A percentile compares a stretch with the other conserved stretches of the same genome.
These are phyloP conservation scores for Penicillium sp. DNA, from an alignment of 2,329 filamentous ascomycete genomes.

Conservation along the genomic window DNA sequence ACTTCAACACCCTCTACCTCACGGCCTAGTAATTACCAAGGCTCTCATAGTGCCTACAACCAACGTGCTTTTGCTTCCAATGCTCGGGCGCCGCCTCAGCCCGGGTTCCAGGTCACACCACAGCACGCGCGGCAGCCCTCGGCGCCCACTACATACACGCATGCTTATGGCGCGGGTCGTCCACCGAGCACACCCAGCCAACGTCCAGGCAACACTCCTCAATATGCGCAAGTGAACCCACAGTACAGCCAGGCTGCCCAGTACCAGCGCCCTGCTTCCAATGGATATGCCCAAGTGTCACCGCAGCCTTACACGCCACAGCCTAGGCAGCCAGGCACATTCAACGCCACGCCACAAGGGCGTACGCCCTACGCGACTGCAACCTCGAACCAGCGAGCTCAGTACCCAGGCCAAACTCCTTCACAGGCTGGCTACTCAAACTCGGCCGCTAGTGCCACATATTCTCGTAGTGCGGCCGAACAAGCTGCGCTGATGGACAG, in stretches of 20 bases:
- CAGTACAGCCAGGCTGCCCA: constrained; percentile 33
- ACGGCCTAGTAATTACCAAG: constrained; percentile 26
- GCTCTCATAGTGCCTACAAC: constrained; percentile 26
- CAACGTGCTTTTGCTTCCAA: constrained; percentile 29
- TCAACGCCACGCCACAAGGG: constrained; percentile 28
- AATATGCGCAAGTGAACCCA: constrained; percentile 28
- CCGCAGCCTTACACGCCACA: constrained; percentile 31
- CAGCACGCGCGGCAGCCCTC: constrained; percentile 29
- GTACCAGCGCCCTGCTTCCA: constrained; percentile 34
- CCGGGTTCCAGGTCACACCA: constrained; percentile 24
- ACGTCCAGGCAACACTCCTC: constrained; percentile 30
- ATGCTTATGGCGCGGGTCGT: constrained; percentile 26
- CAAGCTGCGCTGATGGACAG: constrained; percentile 35
- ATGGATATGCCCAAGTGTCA: constrained; percentile 31
- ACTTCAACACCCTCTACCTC: constrained; percentile 29
- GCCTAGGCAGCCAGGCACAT: constrained; percentile 27
- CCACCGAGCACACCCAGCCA: constrained; percentile 31
- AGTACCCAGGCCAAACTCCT: constrained; percentile 25
- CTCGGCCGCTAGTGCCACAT: constrained; percentile 29
- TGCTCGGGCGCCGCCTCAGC: constrained; percentile 22
- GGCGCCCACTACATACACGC: constrained; percentile 27
- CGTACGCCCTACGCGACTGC: constrained; percentile 31
- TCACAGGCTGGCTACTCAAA: constrained; percentile 28
- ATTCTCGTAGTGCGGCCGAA: constrained; percentile 34
- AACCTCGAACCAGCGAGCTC: constrained; percentile 22